These are phyloP conservation scores for Coemansia sp. DNA, from an alignment of 192 early-diverging fungal genomes.

Conservation along the genomic window DNA sequence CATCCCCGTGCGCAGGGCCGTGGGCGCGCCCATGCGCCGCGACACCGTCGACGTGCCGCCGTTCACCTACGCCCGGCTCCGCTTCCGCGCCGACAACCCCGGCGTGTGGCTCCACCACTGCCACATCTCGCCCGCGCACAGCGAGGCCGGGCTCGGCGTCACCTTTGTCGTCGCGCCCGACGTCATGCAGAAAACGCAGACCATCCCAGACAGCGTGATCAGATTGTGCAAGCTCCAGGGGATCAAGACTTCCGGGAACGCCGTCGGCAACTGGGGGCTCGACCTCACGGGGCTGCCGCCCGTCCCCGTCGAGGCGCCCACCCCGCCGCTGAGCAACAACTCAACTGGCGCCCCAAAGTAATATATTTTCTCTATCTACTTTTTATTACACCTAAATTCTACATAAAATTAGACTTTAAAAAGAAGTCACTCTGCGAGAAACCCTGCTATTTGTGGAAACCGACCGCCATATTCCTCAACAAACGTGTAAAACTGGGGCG, in stretches of 20 bases:
- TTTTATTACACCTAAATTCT: too few relatives aligned
- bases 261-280: constrained; percentile 63
- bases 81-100: constrained; percentile 75
- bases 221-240: constrained; percentile 60
- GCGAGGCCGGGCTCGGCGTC: constrained; percentile 66
- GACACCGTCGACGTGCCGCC: constrained; percentile 67
- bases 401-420: too few relatives aligned
- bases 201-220: constrained; percentile 42
- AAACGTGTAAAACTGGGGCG: neutral
- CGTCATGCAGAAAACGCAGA: constrained; percentile 25
- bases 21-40: constrained; percentile 46
- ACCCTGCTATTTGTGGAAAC: constrained; percentile 6
- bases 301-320: constrained; percentile 1
- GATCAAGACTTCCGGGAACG: constrained; percentile 63
- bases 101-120: constrained; percentile 83
- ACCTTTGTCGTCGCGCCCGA: constrained; percentile 70
- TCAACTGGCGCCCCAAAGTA: too few relatives aligned
- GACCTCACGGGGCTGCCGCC: constrained; percentile 56
- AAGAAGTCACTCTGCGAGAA: too few relatives aligned
- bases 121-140: constrained; percentile 54
- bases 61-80: constrained; percentile 59
- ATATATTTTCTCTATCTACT: too few relatives aligned
- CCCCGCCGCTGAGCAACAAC: too few relatives aligned
- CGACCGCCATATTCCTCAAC: constrained; percentile 1
- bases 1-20: neutral